Evolutionary conservation across 352 stramenopile genomes (phyloP).

Genomic region (Pythium oligandrum): DNA sequence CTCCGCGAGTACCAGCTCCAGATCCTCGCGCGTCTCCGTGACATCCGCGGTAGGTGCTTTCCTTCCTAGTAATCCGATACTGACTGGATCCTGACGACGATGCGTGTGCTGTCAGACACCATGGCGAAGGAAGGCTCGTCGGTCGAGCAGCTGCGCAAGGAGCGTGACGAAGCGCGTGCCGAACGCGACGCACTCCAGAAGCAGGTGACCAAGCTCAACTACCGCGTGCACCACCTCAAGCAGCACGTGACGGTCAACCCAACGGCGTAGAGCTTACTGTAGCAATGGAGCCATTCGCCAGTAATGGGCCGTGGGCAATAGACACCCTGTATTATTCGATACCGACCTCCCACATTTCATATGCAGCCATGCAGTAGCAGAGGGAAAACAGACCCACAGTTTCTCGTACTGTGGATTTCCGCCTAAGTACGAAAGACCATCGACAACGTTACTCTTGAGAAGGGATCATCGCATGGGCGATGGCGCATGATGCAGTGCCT

Average conservation of each 20-base stretch:
- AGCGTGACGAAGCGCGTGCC: conserved; percentile 47
- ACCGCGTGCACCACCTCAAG: conserved; percentile 73
- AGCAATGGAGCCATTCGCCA: too few species aligned
- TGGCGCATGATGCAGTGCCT: too few species aligned
- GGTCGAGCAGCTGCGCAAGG: conserved; percentile 51
- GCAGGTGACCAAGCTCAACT: conserved; percentile 77
- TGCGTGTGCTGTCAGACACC: conserved; percentile 27
- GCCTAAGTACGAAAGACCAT: too few species aligned
- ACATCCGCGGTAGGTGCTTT: conserved; percentile 36
- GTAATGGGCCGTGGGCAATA: too few species aligned
- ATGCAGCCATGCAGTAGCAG: too few species aligned
- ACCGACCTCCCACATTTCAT: too few species aligned
- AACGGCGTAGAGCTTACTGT: too few species aligned
- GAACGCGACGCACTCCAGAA: conserved; percentile 63
- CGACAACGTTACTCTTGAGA: too few species aligned
- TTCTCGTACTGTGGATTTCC: too few species aligned
- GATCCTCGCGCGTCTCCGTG: conserved; percentile 50
- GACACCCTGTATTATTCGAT: too few species aligned
- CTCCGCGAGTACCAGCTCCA: conserved; percentile 67
- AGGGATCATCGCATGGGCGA: too few species aligned
- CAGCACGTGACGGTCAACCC: conserved; percentile 44
- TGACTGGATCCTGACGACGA: neutral
- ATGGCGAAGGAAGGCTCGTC: conserved; percentile 61
- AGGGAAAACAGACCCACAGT: too few species aligned
- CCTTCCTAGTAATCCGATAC: neutral